Percentiles rank a stretch among this genome's conserved stretches.
These are phyloP conservation scores for Penicillium sp. DNA, from an alignment of 2,329 filamentous ascomycete genomes.

Conservation along the genomic window DNA sequence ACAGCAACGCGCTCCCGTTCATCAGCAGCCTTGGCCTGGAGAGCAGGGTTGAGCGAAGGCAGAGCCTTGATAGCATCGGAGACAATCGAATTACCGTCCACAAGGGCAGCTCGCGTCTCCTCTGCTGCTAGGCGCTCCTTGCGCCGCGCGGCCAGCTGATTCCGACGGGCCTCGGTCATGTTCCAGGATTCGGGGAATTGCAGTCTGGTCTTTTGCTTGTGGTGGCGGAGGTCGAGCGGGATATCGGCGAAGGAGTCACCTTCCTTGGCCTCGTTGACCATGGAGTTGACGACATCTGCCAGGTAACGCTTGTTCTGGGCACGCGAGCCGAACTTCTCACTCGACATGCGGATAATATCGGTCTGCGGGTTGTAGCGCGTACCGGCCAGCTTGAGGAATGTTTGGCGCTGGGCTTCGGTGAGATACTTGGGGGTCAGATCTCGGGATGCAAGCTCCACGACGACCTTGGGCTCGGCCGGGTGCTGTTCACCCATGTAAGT, in stretches of 20 bases:
- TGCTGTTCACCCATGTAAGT: slow-evolving; percentile 93
- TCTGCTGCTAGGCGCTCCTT: slow-evolving; percentile 54
- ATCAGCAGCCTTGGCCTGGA: slow-evolving; percentile 24
- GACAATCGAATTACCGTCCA: slow-evolving; percentile 46
- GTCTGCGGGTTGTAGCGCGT: slow-evolving; percentile 82
- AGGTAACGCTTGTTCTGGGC: slow-evolving; percentile 98
- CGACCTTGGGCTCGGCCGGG: slow-evolving; percentile 88
- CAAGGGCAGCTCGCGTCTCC: slow-evolving; percentile 57
- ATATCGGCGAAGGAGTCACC: slow-evolving; percentile 83
- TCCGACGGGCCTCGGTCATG: slow-evolving; percentile 66
- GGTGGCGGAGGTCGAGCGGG: slow-evolving; percentile 83
- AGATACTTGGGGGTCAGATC: slow-evolving; percentile 64
- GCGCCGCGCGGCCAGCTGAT: slow-evolving; percentile 63
- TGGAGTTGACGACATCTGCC: slow-evolving; percentile 68
- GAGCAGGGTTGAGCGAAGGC: slow-evolving; percentile 33
- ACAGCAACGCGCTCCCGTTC: slow-evolving; percentile 29
- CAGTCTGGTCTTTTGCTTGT: slow-evolving; percentile 64
- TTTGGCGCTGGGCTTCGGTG: slow-evolving; percentile 65
- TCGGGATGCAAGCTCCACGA: slow-evolving; percentile 77
- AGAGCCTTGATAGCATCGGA: slow-evolving; percentile 31
- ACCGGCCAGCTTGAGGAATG: slow-evolving; percentile 84
- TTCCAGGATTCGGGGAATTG: slow-evolving; percentile 81
- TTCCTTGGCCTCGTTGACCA: slow-evolving; percentile 76
- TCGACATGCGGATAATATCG: slow-evolving; percentile 81
- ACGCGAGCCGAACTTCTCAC: slow-evolving; percentile 81